Evolutionary conservation across 2,329 filamentous ascomycete genomes (phyloP), one percentile per base, ranked within the genome.

Genomic region (Coniochaeta hoffmannii): DNA sequence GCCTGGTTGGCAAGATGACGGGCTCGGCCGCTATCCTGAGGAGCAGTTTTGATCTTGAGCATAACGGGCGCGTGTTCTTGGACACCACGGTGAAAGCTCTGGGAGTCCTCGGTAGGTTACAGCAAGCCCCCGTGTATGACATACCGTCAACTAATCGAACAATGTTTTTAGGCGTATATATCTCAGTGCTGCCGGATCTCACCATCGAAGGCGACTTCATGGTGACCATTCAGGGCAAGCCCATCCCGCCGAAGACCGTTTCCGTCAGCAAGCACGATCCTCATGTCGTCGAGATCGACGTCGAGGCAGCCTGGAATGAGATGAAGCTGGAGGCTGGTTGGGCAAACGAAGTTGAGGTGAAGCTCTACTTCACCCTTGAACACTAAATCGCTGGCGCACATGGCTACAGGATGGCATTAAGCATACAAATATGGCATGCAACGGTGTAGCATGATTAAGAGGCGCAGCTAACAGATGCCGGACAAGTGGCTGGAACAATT

Each of bases 1-100:
- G 93, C 0, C 74, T 97, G 1, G 61, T 96, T 3, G 88, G 82
- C 2, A 96, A 97, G 70, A 96, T 97, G 89, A 90, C 90, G 0
- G 93, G 91, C 0, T 84, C 87, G 1, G 91, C 90, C 1, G 91
- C 90, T 0, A 79, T 96, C 8, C 74, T 87, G 1, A 77, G 76
- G 35, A 85, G 76, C n/a, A 76, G 80, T 28, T 78, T 86, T 46
- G 79, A 78, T 32, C 67, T 85, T 44, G 66, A 61, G 34, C 74
- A 78, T 8, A 86, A 82, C 56, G 83, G 84, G 0, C 74, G 83
- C 15, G 71, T 94, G 19, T 71, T 82, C 8, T 71, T 95, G 12
- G 82, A 84, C 63, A 82, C 87, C 1, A 81, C 79, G 14, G 67
- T 97, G 41, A 97, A 96, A 67, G 91, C 91, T 0, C 72, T 97